Conservation (phyloP, 257 asterid genomes). For the Rauvolfia tetraphylla region DNA sequence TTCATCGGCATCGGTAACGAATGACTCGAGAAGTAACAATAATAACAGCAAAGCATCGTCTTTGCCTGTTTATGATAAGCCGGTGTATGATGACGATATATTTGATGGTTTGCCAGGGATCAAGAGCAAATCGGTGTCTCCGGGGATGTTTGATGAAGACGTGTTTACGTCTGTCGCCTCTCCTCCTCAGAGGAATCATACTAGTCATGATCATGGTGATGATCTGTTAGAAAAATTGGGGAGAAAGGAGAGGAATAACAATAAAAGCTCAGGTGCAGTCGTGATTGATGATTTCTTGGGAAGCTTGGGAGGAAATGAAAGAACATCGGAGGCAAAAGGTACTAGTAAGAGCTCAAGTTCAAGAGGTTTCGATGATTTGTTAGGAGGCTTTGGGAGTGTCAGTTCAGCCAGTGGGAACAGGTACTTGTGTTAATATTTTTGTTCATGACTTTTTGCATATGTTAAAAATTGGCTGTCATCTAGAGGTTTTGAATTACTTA, state of each 20-base stretch:
- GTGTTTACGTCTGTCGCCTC: conserved; percentile 56
- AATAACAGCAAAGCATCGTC: conserved; percentile 36
- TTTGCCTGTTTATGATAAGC: conserved; percentile 86
- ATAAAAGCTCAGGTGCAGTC: conserved; percentile 41
- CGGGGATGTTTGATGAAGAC: conserved; percentile 59
- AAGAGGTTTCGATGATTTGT: conserved; percentile 66
- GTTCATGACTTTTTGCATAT: background rate
- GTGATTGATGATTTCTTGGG: conserved; percentile 66
- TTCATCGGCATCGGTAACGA: conserved; percentile 10
- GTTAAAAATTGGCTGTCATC: background rate
- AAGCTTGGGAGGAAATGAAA: conserved; percentile 50
- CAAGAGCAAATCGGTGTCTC: conserved; percentile 58
- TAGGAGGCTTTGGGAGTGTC: conserved; percentile 65
- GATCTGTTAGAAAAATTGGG: conserved; percentile 52
- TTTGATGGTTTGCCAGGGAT: conserved; percentile 89
- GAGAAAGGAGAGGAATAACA: conserved; percentile 36
- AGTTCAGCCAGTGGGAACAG: conserved; percentile 51
- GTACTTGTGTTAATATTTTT: conserved; percentile 28
- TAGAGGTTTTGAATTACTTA: background rate
- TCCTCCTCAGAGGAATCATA: conserved; percentile 29
- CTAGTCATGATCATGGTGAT: conserved; percentile 33
- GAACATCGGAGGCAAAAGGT: conserved; percentile 34
- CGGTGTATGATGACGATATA: conserved; percentile 91
- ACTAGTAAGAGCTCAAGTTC: conserved; percentile 43
- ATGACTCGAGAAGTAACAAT: conserved; percentile 36